A percentile compares a stretch with the other conserved stretches of the same genome.
phyloP scores from a whole-genome alignment of 192 early-diverging fungal genomes.

The Umbelopsis isabellina region DNA sequence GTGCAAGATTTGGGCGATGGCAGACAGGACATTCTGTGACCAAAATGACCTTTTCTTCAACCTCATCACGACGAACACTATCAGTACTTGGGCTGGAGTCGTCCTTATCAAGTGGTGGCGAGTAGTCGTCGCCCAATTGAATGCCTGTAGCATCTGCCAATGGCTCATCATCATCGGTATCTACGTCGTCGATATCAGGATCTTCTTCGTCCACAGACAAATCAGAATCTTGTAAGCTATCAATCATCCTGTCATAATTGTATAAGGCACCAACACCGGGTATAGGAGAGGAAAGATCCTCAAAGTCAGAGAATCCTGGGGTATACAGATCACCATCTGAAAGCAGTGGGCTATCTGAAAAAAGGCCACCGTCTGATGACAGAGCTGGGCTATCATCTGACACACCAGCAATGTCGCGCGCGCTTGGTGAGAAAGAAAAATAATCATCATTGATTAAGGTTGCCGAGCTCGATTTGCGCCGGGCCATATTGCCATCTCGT shows the following conservation, averaged over 20 bases:
- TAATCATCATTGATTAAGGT: constrained; percentile 5
- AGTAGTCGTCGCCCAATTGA: constrained; percentile 14
- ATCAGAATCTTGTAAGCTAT: constrained; percentile 9
- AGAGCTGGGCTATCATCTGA: constrained; percentile 4
- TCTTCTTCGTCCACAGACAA: constrained; percentile 26
- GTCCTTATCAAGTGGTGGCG: neutral
- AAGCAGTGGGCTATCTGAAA: neutral
- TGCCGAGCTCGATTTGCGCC: neutral
- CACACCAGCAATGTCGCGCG: neutral
- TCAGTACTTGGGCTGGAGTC: neutral
- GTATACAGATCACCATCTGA: constrained; percentile 11
- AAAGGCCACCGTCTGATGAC: neutral
- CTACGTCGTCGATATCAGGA: constrained; percentile 39
- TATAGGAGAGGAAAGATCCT: constrained; percentile 3
- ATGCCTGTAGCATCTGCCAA: constrained; percentile 32
- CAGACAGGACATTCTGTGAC: constrained; percentile 76
- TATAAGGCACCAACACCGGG: neutral
- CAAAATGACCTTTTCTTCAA: constrained; percentile 63
- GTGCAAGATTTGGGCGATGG: constrained; percentile 53
- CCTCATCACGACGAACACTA: neutral
- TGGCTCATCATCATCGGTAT: constrained; percentile 29
- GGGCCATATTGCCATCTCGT: neutral
- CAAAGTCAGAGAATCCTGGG: constrained; percentile 27
- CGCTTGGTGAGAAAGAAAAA: neutral
- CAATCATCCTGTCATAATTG: constrained; percentile 11